A percentile compares a stretch with the other conserved stretches of the same genome.
phyloP scores from a whole-genome alignment of 345 rosid species.

The Syzygium oleosum region DNA sequence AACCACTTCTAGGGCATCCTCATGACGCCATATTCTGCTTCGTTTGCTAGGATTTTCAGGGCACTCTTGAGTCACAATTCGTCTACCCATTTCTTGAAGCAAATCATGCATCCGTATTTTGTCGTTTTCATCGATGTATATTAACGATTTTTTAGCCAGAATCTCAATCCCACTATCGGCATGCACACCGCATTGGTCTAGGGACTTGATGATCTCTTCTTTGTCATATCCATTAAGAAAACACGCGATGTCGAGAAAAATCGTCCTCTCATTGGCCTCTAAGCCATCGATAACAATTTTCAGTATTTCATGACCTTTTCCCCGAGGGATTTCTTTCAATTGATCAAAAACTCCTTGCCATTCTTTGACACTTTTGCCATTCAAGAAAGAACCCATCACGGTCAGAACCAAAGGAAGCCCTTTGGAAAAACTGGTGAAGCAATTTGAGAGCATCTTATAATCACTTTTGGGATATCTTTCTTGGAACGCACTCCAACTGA shows the following conservation, averaged over 20 bases:
- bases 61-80: neutral
- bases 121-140: neutral
- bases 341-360: neutral
- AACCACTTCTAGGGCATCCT: neutral
- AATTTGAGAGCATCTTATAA: too few species aligned
- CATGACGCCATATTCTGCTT: neutral
- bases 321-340: fast-evolving
- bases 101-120: neutral
- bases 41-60: neutral
- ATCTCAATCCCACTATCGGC: neutral
- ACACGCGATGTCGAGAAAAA: neutral
- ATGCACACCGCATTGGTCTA: neutral
- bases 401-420: too few species aligned
- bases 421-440: too few species aligned
- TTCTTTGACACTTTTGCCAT: neutral
- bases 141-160: neutral
- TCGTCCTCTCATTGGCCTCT: neutral
- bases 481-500: fast-evolving
- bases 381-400: too few species aligned
- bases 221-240: neutral
- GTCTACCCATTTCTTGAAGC: neutral
- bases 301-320: neutral
- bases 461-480: neutral
- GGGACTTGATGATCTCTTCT: neutral
- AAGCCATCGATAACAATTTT: neutral